Base-by-base conservation (phyloP, 2,329 filamentous ascomycete species). In the Hyphodiscus sp. region DNA sequence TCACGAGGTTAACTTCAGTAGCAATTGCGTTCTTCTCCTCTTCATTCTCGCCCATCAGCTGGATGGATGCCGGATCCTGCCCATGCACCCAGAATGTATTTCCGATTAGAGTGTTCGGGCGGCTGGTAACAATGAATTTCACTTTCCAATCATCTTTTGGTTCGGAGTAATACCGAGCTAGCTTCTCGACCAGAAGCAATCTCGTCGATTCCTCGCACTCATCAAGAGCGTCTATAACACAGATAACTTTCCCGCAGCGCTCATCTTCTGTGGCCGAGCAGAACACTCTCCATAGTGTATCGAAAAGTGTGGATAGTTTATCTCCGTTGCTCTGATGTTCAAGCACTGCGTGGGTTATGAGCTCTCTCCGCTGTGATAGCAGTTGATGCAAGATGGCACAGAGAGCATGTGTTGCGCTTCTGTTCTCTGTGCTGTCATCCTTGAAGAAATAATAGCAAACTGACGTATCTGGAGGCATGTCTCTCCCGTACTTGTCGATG, bases 371-470 rank as follows among this genome's bases (percentile, higher is more conserved):
- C n/a, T 44, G 41, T 8, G n/a, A 58, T 48, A 73, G 69, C 1
- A 74, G 60, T 49, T 74, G 70, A 47, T 73, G 71, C 5, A 75
- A 60, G 4, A 74, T 2, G 1, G 70, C 69, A 44, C 70, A 73
- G 19, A 74, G 62, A 0, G 70, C 70, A 56, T 69, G 65, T 0
- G 54, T 30, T 30, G 66, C 50, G 1, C 59, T 72, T 42, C 70
- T 67, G 43, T 73, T 71, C 43, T 68, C 65, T 49, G 67, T 55
- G 16, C 16, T 41, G 13, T 50, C 45, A 29, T 71, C 68, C 52
- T 73, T 73, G 59, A 74, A 74, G 53, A 74, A 75, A 54, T 72
- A 75, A 60, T 74, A 75, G 56, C 71, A 74, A 3, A 71, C 62
- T 0, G 63, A 65, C 8, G 54, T 42, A 11, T n/a, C 20, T 30